phyloP scores from a whole-genome alignment of 495 filamentous ascomycete species.

The Aspergillus wentii region DNA sequence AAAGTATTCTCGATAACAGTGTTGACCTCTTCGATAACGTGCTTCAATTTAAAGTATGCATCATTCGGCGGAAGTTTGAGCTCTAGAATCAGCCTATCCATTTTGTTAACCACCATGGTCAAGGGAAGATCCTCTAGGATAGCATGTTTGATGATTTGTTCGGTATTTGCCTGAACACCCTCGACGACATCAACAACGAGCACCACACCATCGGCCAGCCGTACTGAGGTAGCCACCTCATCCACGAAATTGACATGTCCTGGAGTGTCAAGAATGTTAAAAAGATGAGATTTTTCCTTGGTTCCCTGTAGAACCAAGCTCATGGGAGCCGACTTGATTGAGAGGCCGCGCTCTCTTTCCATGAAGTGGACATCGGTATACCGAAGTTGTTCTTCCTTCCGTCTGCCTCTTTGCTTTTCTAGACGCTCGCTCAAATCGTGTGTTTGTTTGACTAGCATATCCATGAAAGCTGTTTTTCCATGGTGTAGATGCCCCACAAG shows the following conservation, averaged over 20 bases:
- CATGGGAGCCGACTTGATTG: slow-evolving; percentile 93
- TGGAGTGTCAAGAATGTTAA: slow-evolving; percentile 94
- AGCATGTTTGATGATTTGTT: slow-evolving; percentile 94
- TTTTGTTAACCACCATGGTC: slow-evolving; percentile 90
- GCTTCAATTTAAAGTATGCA: slow-evolving; percentile 97
- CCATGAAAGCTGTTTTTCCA: slow-evolving; percentile 97
- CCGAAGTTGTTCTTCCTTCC: slow-evolving; percentile 82
- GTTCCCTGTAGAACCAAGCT: slow-evolving; percentile 82
- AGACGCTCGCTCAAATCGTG: slow-evolving; percentile 76
- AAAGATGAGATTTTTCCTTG: slow-evolving; percentile 89
- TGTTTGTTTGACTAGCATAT: slow-evolving; percentile 94
- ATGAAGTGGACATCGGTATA: slow-evolving; percentile 91
- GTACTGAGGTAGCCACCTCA: slow-evolving; percentile 83
- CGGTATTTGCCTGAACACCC: slow-evolving; percentile 92
- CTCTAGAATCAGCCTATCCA: slow-evolving; percentile 92
- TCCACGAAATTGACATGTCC: slow-evolving; percentile 98
- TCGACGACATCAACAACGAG: slow-evolving; percentile 97
- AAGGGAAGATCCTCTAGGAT: slow-evolving; percentile 86
- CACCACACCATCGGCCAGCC: slow-evolving; percentile 86
- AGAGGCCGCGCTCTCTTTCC: slow-evolving; percentile 86
- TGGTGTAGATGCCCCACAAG: slow-evolving; percentile 92
- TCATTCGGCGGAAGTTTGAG: slow-evolving; percentile 92
- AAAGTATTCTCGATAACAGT: slow-evolving; percentile 85
- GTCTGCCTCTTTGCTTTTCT: slow-evolving; percentile 74
- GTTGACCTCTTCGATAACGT: slow-evolving; percentile 96